Evolutionary conservation across 805 yeast genomes (phyloP), one percentile per base, ranked within the genome.

Genomic region (Yarrowia alimentaria): DNA sequence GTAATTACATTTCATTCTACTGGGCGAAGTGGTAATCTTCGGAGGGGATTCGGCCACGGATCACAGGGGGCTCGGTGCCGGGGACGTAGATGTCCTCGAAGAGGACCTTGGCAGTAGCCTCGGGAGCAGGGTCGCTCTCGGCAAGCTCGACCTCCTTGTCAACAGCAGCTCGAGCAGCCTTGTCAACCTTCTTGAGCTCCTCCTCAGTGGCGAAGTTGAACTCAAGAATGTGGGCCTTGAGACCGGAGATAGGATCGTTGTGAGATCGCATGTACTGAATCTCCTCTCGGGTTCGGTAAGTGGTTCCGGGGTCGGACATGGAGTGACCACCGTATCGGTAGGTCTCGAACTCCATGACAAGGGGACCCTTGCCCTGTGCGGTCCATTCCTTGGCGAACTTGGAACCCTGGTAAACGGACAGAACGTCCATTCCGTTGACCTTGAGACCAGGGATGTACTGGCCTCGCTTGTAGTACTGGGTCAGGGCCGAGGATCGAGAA

Each of bases 311-410:
- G 75, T 93, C 99, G 61, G 98, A 91, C 98, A 93, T 93, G 61
- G 99, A 93, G 81, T 93, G 99, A 71, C 99, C 99, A 77, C 98
- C 98, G 71, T 93, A 93, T 79, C 99, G 85, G 77, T 93, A 93
- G 62, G 99, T 93, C 77, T 90, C 97, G 74, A 85, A 93, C 78
- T 93, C 99, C 61, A 93, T 67, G 51, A 93, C 96, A 61, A 93
- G 73, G 58, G 99, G 99, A 58, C 98, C 99, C 66, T 91, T 90
- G 66, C 96, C 96, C 55, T 82, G 74, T 56, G 85, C 77, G 70
- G 86, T 77, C 96, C 95, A 93, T 71, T 91, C 96, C 76, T 89
- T 90, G 65, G 98, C 98, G 64, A 86, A 93, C 73, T 84, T 86
- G 62, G 96, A 85, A 56, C 95, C 99, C 72, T 85, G 95, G 79